A percentile compares a stretch with the other conserved stretches of the same genome.
These are phyloP conservation scores for Corinectria fuckeliana DNA, from an alignment of 2,329 filamentous ascomycete genomes.

Conservation along the genomic window DNA sequence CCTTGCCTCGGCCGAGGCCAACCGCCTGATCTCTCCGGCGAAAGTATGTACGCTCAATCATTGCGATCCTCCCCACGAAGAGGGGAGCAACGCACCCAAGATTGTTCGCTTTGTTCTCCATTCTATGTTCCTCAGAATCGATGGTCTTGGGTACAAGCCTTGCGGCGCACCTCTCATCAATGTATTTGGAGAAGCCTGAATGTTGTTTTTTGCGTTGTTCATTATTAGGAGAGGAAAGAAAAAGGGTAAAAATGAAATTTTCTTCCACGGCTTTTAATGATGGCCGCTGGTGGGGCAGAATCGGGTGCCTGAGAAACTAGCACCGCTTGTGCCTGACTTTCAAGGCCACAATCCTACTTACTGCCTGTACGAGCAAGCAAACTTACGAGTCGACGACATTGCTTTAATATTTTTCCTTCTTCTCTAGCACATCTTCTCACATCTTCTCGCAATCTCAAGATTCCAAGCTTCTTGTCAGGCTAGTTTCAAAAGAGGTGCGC, in stretches of 20 bases:
- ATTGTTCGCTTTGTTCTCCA: conserved; percentile 63
- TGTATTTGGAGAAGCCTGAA: conserved; percentile 47
- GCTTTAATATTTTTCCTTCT: not conserved
- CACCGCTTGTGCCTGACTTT: not conserved
- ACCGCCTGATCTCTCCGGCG: not conserved
- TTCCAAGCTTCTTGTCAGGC: not conserved
- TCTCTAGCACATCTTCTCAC: not conserved
- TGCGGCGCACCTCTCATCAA: conserved; percentile 56
- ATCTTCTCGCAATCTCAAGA: not conserved
- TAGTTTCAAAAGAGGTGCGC: not conserved
- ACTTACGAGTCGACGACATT: not conserved
- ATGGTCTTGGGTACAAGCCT: conserved; percentile 54
- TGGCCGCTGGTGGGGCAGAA: conserved; percentile 28
- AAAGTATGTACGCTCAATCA: conserved; percentile 62
- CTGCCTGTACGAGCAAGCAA: not conserved
- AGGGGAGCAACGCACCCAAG: conserved; percentile 65
- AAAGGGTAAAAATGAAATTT: conserved; percentile 21
- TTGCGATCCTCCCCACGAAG: conserved; percentile 62
- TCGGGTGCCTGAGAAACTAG: conserved; percentile 7
- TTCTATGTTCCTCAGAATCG: conserved; percentile 55
- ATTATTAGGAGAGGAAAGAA: conserved; percentile 42
- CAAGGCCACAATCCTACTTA: not conserved
- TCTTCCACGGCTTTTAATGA: conserved; percentile 27
- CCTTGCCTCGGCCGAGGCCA: not conserved
- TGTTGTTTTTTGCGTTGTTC: conserved; percentile 57